A percentile compares a stretch with the other conserved stretches of the same genome.
phyloP scores from a whole-genome alignment of 1,284 basidiomycete genomes.

The Wallemia hederae region DNA sequence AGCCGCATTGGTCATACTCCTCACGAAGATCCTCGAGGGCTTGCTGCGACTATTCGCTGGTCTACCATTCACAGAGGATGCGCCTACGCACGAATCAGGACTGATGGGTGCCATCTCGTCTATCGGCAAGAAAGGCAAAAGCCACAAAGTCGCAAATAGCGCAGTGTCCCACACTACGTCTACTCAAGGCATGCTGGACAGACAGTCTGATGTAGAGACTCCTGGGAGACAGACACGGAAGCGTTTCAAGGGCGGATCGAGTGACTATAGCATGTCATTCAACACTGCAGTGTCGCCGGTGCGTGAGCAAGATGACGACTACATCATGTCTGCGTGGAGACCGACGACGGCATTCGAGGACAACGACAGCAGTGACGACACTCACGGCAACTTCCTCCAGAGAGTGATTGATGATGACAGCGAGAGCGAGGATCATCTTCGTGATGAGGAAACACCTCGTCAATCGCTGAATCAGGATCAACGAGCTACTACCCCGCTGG shows the following conservation, averaged over 20 bases:
- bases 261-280: not conserved
- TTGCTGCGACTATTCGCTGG: constrained; percentile 44
- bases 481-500: not conserved
- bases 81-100: constrained; percentile 48
- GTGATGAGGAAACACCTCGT: not conserved
- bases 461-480: not conserved
- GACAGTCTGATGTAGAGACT: not conserved
- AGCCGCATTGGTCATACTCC: constrained; percentile 44
- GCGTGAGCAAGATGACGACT: constrained; percentile 30
- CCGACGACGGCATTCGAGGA: not conserved
- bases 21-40: constrained; percentile 60
- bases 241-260: not conserved
- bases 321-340: constrained; percentile 15
- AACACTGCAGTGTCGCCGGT: constrained; percentile 4
- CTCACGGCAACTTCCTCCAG: not conserved
- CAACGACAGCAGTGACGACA: not conserved
- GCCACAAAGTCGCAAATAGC: not conserved
- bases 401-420: not conserved
- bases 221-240: not conserved
- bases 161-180: not conserved
- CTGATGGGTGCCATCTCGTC: constrained; percentile 37
- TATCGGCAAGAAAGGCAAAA: constrained; percentile 9
- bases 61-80: constrained; percentile 57
- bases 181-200: not conserved
- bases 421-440: not conserved